Conservation (phyloP, 2,329 filamentous ascomycete genomes). For the Colletotrichum lindemuthianum region DNA sequence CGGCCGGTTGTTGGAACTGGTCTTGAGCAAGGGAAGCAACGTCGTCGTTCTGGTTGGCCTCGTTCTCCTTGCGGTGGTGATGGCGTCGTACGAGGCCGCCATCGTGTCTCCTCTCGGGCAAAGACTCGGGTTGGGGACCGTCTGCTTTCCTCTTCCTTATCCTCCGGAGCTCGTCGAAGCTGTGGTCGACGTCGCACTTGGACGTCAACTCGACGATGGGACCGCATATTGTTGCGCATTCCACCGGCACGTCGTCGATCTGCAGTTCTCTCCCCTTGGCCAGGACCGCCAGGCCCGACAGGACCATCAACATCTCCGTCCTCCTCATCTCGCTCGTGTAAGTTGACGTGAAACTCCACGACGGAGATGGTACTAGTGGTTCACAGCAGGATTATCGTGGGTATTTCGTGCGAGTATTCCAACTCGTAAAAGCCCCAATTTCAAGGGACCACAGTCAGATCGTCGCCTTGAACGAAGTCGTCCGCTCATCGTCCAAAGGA, state of each 20-base stretch:
- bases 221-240: constrained; percentile 54
- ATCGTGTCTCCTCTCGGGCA: not conserved
- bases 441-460: not conserved
- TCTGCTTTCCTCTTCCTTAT: constrained; percentile 42
- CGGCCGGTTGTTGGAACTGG: not conserved
- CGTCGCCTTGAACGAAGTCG: not conserved
- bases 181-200: constrained; percentile 44
- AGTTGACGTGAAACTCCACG: no score
- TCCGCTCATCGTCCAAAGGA: constrained; percentile 25
- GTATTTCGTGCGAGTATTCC: not conserved
- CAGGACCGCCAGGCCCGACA: constrained; percentile 44
- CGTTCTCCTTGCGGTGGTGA: constrained; percentile 17
- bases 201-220: constrained; percentile 54
- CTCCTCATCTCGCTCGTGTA: constrained; percentile 40
- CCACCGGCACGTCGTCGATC: constrained; percentile 49
- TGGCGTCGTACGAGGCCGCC: not conserved
- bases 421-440: not conserved
- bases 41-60: constrained; percentile 8
- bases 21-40: constrained; percentile 4
- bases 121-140: not conserved
- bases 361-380: no score
- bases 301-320: constrained; percentile 40
- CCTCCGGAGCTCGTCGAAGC: constrained; percentile 38
- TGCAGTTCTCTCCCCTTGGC: constrained; percentile 45
- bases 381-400: not conserved